A percentile compares a stretch with the other conserved stretches of the same genome.
Conservation (phyloP, 2,329 filamentous ascomycete species). For the Fusarium aywerte region DNA sequence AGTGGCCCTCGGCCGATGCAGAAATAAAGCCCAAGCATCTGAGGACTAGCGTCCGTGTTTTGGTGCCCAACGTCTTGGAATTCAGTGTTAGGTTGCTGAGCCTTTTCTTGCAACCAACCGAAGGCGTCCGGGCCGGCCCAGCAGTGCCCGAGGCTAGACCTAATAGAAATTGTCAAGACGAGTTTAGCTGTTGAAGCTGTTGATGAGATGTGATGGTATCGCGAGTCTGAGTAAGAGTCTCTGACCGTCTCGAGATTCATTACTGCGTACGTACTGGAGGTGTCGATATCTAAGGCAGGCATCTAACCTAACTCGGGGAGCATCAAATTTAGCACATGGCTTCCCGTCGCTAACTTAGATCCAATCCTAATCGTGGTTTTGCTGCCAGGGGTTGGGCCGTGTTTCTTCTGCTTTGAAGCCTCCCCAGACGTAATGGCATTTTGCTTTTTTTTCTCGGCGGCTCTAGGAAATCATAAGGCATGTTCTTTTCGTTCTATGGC, state of each 20-base stretch:
- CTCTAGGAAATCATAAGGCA: slow-evolving; percentile 21
- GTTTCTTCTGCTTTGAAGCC: slow-evolving; percentile 21
- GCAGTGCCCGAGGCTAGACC: slow-evolving; percentile 41
- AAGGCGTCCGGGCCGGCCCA: slow-evolving; percentile 44
- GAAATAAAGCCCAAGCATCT: slow-evolving; percentile 34
- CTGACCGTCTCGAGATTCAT: slow-evolving; percentile 8
- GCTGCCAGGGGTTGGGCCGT: slow-evolving; percentile 26
- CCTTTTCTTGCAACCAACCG: slow-evolving; percentile 28
- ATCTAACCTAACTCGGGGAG: slow-evolving; percentile 14
- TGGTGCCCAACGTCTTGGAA: slow-evolving; percentile 45
- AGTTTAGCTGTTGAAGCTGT: slow-evolving; percentile 22
- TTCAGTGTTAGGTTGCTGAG: slow-evolving; percentile 33
- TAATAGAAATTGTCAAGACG: slow-evolving; percentile 30
- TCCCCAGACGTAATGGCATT: slow-evolving; percentile 26
- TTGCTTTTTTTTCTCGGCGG: slow-evolving; percentile 33
- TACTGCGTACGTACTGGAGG: slow-evolving; percentile 17
- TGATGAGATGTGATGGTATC: slow-evolving; percentile 14
- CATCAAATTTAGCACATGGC: slow-evolving; percentile 40
- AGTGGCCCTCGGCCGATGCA: slow-evolving; percentile 45
- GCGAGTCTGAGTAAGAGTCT: slow-evolving; percentile 20
- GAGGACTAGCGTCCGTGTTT: slow-evolving; percentile 43
- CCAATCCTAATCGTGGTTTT: slow-evolving; percentile 11
- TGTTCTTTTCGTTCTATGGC: slow-evolving; percentile 23
- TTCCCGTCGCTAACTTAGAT: slow-evolving; percentile 36
- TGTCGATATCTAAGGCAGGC: slow-evolving; percentile 29